Evolutionary conservation across 768 basidiomycete genomes (phyloP).

Genomic region (Boletus insuetus): DNA sequence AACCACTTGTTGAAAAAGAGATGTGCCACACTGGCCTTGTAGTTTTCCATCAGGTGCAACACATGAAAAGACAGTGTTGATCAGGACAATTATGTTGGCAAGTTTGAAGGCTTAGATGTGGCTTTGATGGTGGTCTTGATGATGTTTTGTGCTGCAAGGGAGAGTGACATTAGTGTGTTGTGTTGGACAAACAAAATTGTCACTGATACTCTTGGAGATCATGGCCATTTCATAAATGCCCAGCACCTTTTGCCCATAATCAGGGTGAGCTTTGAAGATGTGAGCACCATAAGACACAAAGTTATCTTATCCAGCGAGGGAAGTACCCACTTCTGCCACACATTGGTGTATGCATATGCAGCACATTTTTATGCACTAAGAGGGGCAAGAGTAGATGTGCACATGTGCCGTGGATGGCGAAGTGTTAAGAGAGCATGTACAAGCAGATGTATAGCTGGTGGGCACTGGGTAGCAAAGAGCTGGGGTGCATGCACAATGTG

Average conservation of each 20-base stretch:
- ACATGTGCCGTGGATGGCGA: too few relatives aligned
- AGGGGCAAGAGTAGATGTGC: too few relatives aligned
- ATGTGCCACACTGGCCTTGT: constrained; percentile 55
- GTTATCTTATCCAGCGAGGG: constrained; percentile 86
- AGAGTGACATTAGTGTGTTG: background rate
- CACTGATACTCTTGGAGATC: constrained; percentile 68
- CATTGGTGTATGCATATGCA: too few relatives aligned
- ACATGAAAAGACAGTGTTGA: constrained; percentile 79
- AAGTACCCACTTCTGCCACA: constrained; percentile 85
- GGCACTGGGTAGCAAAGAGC: too few relatives aligned
- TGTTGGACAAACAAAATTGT: constrained; percentile 33
- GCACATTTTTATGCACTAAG: too few relatives aligned
- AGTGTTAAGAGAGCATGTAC: too few relatives aligned
- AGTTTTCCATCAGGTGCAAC: constrained; percentile 68
- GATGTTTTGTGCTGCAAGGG: constrained; percentile 52
- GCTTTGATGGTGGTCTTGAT: constrained; percentile 58
- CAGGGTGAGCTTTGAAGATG: constrained; percentile 63
- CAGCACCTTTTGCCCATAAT: constrained; percentile 76
- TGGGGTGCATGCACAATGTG: too few relatives aligned
- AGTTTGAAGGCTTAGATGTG: constrained; percentile 65
- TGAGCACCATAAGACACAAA: constrained; percentile 83
- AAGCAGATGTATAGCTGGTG: too few relatives aligned
- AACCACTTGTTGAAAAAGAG: constrained; percentile 89
- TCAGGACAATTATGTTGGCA: constrained; percentile 78
- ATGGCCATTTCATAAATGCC: constrained; percentile 82